Evolutionary conservation across 805 yeast species (phyloP), one percentile per base, ranked within the genome.

Genomic region (Candida glaebosa): DNA sequence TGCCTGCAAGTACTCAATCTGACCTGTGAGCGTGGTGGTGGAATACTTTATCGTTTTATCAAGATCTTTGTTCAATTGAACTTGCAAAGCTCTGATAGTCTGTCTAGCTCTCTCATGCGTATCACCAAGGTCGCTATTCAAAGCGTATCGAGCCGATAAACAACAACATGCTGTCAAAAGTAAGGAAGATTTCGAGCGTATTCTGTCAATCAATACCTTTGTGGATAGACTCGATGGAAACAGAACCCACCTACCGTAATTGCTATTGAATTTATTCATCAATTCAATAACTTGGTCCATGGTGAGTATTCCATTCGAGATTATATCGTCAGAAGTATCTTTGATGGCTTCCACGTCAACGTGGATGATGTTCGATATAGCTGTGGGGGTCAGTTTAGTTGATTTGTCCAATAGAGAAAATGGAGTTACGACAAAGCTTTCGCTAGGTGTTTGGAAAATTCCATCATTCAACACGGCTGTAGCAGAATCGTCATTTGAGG

Each of bases 231-330:
- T 65, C 22, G 73, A 73, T 0, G 90, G 88, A 38, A 85, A 78
- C 40, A 85, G 78, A 3, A 84, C 79, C 95, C 95, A 86, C 22
- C 87, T 70, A 3, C 89, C 87, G 53, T 81, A 85, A 51, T 83
- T 73, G 37, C 79, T 76, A 33, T 84, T 65, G 55, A 85, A 86
- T 36, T 74, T 75, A 40, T 69, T 71, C 48, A 85, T 60, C 31
- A 84, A 58, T 14, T 67, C 65, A 5, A 71, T 49, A 0, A 79
- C 78, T 48, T 82, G 80, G 2, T 61, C 57, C 31, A 67, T 51
- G 1, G 77, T 52, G 12, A 86, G 51, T 3, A 83, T 60, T 1
- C 78, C 77, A 18, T 74, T 51, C 2, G 75, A 50, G 2, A 85
- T 65, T 2, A 83, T 57, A 52, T 83, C 87, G 49, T 59, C 64